Base-by-base conservation (phyloP, 2,329 filamentous ascomycete genomes). In the Ophiosphaerella narmari region DNA sequence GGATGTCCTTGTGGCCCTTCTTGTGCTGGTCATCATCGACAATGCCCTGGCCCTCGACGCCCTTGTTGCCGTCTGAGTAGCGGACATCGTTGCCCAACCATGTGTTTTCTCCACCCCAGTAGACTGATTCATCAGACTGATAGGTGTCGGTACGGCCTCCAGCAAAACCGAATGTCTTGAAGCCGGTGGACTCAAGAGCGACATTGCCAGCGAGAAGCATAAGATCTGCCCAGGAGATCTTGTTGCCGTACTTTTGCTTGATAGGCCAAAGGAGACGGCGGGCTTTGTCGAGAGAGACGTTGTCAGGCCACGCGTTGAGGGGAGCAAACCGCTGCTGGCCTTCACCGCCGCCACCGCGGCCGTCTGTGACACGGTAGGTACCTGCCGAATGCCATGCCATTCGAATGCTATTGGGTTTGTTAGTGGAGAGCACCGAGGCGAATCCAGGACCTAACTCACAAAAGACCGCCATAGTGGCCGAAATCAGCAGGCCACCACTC, bases 401-500 rank as follows among this genome's bases (percentile, higher is more conserved):
- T 50, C 89, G 87, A 68, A 92, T 81, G 73, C 63, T 66, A 37
- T 43, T 2, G 16, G 3, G 6, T 0, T 1, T 14, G 51, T 62
- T 48, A 64, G 57, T 32, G 11, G 16, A 18, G 32, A 39, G 32
- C 26, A 21, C 6, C 29, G 4, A 7, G 38, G 5, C 18, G 31
- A 18, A 34, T 26, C 11, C 29, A 21, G 38, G 33, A 11, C 13
- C 12, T 13, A 14, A 60, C 61, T 51, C 49, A 66, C 63, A 92
- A 91, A 24, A 91, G 81, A 72, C 88, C 88, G 59, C 88, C 88
- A 63, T 91, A 92, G 79, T 91, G 87, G 48, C 88, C 88, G 66
- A 88, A 90, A 70, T 92, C 89, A 29, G 89, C 89, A 1, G 89
- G 89, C 89, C 89, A 92, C 84, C 83, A 91, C 35, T 89, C 85